Base-by-base conservation (phyloP, 129 eudicot species). In the Cynara cardunculus region DNA sequence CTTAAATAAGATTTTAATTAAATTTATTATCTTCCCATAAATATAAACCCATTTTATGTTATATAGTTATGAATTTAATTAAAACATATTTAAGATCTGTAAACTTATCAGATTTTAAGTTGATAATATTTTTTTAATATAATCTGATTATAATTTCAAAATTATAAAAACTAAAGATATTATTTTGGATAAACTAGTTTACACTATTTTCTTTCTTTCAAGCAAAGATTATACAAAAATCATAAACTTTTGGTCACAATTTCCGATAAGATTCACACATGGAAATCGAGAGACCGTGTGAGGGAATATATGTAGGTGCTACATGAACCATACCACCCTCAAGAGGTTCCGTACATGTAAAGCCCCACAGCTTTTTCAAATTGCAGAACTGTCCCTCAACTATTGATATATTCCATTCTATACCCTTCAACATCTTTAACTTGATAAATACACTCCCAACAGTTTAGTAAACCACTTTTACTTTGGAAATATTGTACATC, bases 291-390 rank as follows among this genome's bases (percentile, higher is more conserved):
- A 74, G 68, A 37, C 30, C 34, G 12, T 35, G 79, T 27, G 71
- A 69, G 81, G 71, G 80, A 81, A 81, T 81, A 81, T 74, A 22
- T 74, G 80, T 65, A 12, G 30, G 49, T 75, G 44, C 30, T 73
- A 65, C 35, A 31, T 64, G 69, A 75, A 53, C 65, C 35, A 77
- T 25, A 9, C 16, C 27, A 24, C 21, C 6, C 59, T 34, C 37
- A 64, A 37, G n/a, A 22, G 19, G 2, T 56, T 76, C 49, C 59
- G 27, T 30, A 62, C 53, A 22, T 62, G 62, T 61, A 21, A 30
- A 75, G 21, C 62, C 81, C 71, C 11, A 21, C 49, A 44, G 7
- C 46, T 70, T 78, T 30, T 78, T 44, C n/a, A 2, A 27, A 2
- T 30, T 71, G 9, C 18, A 56, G 4, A 71, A 1, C 4, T 5